Evolutionary conservation across 2,329 filamentous ascomycete genomes (phyloP), one percentile per base, ranked within the genome.

Genomic region (Amauroascus verrucosus): DNA sequence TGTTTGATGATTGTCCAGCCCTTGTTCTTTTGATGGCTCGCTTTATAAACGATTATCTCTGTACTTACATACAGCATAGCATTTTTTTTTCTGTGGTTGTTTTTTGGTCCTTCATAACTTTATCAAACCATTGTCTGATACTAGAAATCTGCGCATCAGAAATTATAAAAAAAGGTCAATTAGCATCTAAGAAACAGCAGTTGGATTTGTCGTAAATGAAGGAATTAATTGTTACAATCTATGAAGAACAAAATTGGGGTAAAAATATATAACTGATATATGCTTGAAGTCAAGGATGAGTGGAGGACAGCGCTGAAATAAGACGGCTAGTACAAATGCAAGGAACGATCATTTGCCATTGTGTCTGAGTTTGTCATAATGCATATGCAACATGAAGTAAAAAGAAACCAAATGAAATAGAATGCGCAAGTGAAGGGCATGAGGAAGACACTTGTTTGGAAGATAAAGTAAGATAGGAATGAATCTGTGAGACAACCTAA

Each of bases 311-410:
- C n/a, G n/a, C n/a, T n/a, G n/a, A n/a, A n/a, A n/a, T n/a, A n/a
- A n/a, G n/a, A n/a, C 26, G 4, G 26, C 26, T 30, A 30, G 4
- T 9, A 9, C 26, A 30, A 30, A 33, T 38, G 30, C 26, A 35
- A 37, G 22, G 46, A 35, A 37, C 22, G 18, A 48, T 37, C 3
- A 30, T 3, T 32, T 51, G 48, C 32, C 6, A 44, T 44, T 33
- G 59, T 52, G 11, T 46, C 53, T 53, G 51, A 14, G 32, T n/a
- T 38, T 26, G 46, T 14, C 18, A 53, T 51, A 53, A 54, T 24
- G 46, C 35, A 48, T 48, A 38, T 35, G 46, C 30, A n/a, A 37
- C 8, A 37, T 16, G n/a, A 16, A 22, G 22, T 22, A 11, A 37
- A 16, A 30, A 35, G 1, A 3, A 48, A 33, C 28, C 8, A 48